Evolutionary conservation across 1,284 basidiomycete genomes (phyloP), one percentile per base, ranked within the genome.

Genomic region (Cryptococcus floricola): DNA sequence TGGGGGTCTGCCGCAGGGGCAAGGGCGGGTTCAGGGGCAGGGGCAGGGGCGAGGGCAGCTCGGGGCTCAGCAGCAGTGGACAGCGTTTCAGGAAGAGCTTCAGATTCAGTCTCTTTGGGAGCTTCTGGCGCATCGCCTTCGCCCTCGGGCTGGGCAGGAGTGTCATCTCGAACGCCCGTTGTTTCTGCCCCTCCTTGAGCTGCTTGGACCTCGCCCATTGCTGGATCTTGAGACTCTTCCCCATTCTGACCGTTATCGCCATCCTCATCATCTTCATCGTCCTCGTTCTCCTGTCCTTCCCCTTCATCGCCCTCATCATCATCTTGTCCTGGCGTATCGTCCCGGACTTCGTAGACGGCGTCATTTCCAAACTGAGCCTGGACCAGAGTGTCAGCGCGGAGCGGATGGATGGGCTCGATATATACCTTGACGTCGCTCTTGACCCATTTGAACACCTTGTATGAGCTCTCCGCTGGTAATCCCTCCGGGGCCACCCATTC

Each of bases 401-500:
- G 31, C 6, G 31, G 10, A 34, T 34, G 31, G 31, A 34, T 23
- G 31, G 3, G 31, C 6, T 34, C 7, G 4, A 10, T 2, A 34
- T 34, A 9, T 19, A 49, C 48, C 48, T 49, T 49, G 34, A 49
- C 48, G 19, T 49, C 48, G 18, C 31, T 49, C 48, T 25, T 38
- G 18, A 49, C 38, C 48, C 48, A 49, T 39, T 49, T 49, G 38
- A 49, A 49, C 8, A 64, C 62, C 53, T 67, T 69, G 57, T 65
- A 71, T 12, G 62, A 65, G 59, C 62, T 67, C 19, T 66, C 69
- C 13, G 68, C 64, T 28, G 66, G 64, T 13, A 69, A 49, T 5
- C 67, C 66, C n/a, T 58, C 57, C 10, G 69, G 69, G 5, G 64
- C 49, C 5, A 62, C 57, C 69, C 69, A 71, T 60, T 64, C 64